These are phyloP conservation scores for Salvia rosmarinus DNA, from an alignment of 257 asterid species.

Conservation along the genomic window DNA sequence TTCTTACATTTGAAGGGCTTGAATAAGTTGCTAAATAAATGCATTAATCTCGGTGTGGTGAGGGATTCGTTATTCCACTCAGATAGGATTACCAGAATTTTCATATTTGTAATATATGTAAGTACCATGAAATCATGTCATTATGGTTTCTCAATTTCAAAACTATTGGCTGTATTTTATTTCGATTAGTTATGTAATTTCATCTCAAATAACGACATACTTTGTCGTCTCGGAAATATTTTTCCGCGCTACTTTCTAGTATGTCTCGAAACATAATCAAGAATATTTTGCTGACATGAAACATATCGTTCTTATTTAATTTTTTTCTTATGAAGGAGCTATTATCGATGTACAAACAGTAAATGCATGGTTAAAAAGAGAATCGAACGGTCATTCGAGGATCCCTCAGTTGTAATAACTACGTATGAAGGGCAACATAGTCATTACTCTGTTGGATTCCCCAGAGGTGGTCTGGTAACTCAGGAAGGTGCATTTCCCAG, in stretches of 20 bases:
- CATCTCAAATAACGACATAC: neutral
- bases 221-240: neutral
- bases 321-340: constrained; percentile 57
- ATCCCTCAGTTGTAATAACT: constrained; percentile 74
- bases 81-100: neutral
- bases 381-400: constrained; percentile 77
- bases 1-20: neutral
- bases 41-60: neutral
- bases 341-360: constrained; percentile 84
- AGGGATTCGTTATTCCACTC: too few species aligned
- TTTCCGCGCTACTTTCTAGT: neutral
- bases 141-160: too few species aligned
- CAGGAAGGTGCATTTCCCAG: constrained; percentile 38
- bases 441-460: constrained; percentile 72
- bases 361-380: constrained; percentile 86
- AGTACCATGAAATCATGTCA: neutral
- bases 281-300: too few species aligned
- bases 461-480: constrained; percentile 48
- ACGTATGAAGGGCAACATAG: constrained; percentile 92
- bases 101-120: neutral
- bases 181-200: too few species aligned
- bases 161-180: too few species aligned
- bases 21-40: neutral
- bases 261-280: neutral
- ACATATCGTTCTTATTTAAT: neutral